phyloP scores from a whole-genome alignment of 2,329 filamentous ascomycete genomes.

The Ceratocystis smalleyi region DNA sequence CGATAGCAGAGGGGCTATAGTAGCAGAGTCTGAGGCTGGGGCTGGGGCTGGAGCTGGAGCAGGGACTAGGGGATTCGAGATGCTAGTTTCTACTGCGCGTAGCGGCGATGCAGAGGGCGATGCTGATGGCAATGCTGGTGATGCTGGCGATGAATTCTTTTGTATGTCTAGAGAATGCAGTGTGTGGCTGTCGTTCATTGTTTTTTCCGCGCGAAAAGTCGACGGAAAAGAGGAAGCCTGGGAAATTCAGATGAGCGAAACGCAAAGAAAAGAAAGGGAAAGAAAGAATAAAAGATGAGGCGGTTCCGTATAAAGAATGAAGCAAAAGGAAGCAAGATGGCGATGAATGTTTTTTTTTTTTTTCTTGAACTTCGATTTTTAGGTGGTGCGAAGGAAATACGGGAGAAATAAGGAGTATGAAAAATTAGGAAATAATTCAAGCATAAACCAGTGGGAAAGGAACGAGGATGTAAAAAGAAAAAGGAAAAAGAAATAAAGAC shows the following conservation, averaged over 20 bases:
- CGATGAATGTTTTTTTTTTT: no score
- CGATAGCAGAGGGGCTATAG: not conserved
- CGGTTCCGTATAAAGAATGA: not conserved
- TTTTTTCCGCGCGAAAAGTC: constrained; percentile 35
- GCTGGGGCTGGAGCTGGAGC: not conserved
- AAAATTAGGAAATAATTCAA: not conserved
- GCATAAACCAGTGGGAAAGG: constrained; percentile 3
- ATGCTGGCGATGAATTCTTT: constrained; percentile 33
- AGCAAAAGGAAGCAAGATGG: not conserved
- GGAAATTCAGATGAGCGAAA: not conserved
- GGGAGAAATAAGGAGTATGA: constrained; percentile 2
- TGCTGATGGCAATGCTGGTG: constrained; percentile 23
- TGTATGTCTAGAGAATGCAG: constrained; percentile 30
- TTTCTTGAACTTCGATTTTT: not conserved
- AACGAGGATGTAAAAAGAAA: constrained; percentile 10
- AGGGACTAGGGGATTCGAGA: not conserved
- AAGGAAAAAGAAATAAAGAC: constrained; percentile 2
- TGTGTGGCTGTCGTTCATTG: constrained; percentile 9
- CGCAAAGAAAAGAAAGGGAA: not conserved
- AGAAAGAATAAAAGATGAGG: not conserved
- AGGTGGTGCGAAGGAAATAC: not conserved
- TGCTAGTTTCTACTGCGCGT: no score
- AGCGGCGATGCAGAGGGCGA: no score
- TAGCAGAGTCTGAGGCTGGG: no score
- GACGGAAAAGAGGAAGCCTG: constrained; percentile 26